Conservation (phyloP, 164 flowering plant species). For the Umbellularia californica region DNA sequence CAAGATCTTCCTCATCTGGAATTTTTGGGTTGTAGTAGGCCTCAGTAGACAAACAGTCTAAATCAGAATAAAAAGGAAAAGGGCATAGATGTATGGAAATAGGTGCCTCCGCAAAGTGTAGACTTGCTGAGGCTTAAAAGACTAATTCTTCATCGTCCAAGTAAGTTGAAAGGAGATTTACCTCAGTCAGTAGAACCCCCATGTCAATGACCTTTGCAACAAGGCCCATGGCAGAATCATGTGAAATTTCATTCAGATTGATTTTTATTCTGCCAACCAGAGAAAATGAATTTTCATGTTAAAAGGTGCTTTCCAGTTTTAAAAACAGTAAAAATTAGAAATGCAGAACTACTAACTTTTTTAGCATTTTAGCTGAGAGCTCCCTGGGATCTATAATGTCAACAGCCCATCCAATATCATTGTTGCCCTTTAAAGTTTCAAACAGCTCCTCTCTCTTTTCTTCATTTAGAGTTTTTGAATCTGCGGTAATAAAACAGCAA, state of each 20-base stretch:
- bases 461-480: slow-evolving; percentile 91
- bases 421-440: slow-evolving; percentile 62
- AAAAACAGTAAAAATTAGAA: not conserved
- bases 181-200: slow-evolving; percentile 92
- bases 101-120: not conserved
- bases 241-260: slow-evolving; percentile 89
- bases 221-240: slow-evolving; percentile 89
- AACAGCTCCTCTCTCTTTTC: slow-evolving; percentile 92
- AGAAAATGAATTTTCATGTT: not conserved
- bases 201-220: slow-evolving; percentile 51
- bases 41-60: not conserved
- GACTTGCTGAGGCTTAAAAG: not conserved
- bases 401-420: slow-evolving; percentile 86
- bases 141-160: not conserved
- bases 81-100: not conserved
- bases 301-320: not conserved
- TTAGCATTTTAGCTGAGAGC: slow-evolving; percentile 94
- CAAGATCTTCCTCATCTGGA: not conserved
- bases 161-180: slow-evolving; percentile 13
- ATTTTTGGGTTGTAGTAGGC: not conserved
- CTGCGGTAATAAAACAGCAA: slow-evolving; percentile 28
- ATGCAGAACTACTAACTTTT: slow-evolving; percentile 40
- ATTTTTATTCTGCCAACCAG: slow-evolving; percentile 58
- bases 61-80: not conserved
- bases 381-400: slow-evolving; percentile 92